Evolutionary conservation across 306 rosid genomes (phyloP), one percentile per base, ranked within the genome.

Genomic region (Quercus suber): DNA sequence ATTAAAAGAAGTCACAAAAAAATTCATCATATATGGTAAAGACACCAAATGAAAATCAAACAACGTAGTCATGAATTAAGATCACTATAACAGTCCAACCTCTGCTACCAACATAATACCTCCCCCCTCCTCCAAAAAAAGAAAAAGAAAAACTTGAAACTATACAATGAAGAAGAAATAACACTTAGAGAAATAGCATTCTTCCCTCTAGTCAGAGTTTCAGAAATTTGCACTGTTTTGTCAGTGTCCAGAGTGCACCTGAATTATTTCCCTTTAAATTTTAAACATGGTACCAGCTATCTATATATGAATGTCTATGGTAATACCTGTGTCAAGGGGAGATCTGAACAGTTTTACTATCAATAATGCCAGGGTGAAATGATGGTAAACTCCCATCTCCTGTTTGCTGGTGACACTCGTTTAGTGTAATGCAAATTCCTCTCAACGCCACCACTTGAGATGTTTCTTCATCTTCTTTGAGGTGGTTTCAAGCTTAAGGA

Each of bases 1-100:
- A 75, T 51, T 7, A 71, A 67, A 67, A 56, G 21, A 81, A 41
- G 61, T 79, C 76, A 75, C 63, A 19, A 75, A 77, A 65, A 76
- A 45, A 15, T 35, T 68, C 27, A 7, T 74, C 15, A 8, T 19
- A 49, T 18, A 67, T 7, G 15, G 5, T 25, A 60, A 15, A 71
- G 57, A 51, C 3, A 28, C 13, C 27, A 57, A 49, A 49, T 12
- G 27, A 45, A 41, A 21, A 51, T 15, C 52, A 3, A 65, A 56
- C 8, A 9, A 55, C 19, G 43, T 20, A 28, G 51, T n/a, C 18
- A 53, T 12, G 70, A 41, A 69, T 59, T 71, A 23, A 78, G 35
- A 71, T 15, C 23, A 75, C 17, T 49, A 60, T 11, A 33, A 37
- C 11, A 63, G 20, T 63, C 30, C 19, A 63, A 63, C 13, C n/a